Base-by-base conservation (phyloP, 768 basidiomycete genomes). In the Termitomyces titanicus region DNA sequence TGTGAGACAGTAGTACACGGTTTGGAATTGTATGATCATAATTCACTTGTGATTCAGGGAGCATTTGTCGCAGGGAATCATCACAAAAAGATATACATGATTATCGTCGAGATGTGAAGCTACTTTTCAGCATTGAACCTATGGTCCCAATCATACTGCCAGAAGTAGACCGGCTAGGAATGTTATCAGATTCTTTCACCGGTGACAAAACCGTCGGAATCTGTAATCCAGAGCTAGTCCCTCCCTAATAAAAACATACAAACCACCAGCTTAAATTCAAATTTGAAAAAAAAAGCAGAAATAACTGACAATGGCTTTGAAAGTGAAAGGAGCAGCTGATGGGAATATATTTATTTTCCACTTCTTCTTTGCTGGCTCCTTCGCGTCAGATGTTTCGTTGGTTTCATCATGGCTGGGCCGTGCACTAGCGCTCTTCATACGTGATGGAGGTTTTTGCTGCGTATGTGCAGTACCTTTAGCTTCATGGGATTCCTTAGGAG, bases 191-290 rank as follows among this genome's bases (percentile, higher is more conserved):
- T 40, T 80, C 78, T 57, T 84, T 86, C 51, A 90, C 76, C 12
- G 88, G 88, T 2, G 86, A 88, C 20, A 90, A 70, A 33, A 73
- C 71, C 0, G 81, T 84, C 11, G 88, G 88, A 62, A 90, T 90
- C 51, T 82, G 76, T 43, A 89, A 63, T 0, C 73, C 79, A 24
- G n/a, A n/a, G n/a, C 43, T 51, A 11, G 3, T 17, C 34, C 71
- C 72, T 20, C 63, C 73, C 61, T 71, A 56, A 72, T 74, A 37
- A 33, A 25, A 34, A 52, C 57, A 33, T 24, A 51, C 22, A 52
- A 53, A 37, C 22, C 15, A n/a, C 39, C 54, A 53, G 47, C 29
- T 34, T 34, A 25, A 11, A 25, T 39, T 9, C 10, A 29, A 39
- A 42, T 40, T 51, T 49, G 22, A 40, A 55, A 40, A 31, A 5